These are phyloP conservation scores for Pichia sp. DNA, from an alignment of 1,139 yeast species.

Conservation along the genomic window DNA sequence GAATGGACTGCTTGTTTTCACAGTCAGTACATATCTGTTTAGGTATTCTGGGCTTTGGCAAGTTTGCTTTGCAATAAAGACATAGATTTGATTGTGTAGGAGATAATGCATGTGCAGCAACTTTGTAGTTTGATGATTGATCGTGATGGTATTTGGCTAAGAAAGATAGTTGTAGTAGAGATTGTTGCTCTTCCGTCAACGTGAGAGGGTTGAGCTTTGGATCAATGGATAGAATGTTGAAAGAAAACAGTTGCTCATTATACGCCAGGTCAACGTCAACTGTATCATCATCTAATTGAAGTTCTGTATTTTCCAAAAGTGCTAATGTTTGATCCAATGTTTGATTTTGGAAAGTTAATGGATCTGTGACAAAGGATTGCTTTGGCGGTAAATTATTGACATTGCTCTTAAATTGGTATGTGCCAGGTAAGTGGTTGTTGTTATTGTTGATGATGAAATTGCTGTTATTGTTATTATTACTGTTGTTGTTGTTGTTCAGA, in stretches of 20 bases:
- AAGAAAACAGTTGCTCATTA: slow-evolving; percentile 17
- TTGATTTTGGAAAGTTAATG: slow-evolving; percentile 7
- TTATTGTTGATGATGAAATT: too few species aligned
- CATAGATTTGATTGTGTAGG: slow-evolving; percentile 13
- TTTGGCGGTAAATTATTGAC: slow-evolving; percentile 1
- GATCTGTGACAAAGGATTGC: slow-evolving; percentile 2
- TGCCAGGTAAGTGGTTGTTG: slow-evolving; percentile 5
- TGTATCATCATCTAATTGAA: slow-evolving; percentile 12
- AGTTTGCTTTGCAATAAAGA: slow-evolving; percentile 10
- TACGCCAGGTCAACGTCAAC: slow-evolving; percentile 15
- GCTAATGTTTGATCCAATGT: slow-evolving; percentile 14
- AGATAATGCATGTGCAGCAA: slow-evolving; percentile 10
- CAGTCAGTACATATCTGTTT: slow-evolving; percentile 22
- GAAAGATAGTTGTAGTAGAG: slow-evolving; percentile 16
- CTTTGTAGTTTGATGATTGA: slow-evolving; percentile 12
- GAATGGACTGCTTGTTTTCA: slow-evolving; percentile 18
- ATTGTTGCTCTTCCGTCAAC: slow-evolving; percentile 18
- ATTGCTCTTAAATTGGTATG: slow-evolving; percentile 10
- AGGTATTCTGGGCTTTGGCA: slow-evolving; percentile 8
- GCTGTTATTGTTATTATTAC: neutral
- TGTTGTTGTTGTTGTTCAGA: neutral
- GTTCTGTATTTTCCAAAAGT: slow-evolving; percentile 11
- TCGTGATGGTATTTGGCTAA: slow-evolving; percentile 19
- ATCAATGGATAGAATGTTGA: slow-evolving; percentile 18
- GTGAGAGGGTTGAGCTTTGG: slow-evolving; percentile 19